Evolutionary conservation across 116 monocot species (phyloP), one percentile per base, ranked within the genome.

Genomic region (Phalaenopsis hybrid): DNA sequence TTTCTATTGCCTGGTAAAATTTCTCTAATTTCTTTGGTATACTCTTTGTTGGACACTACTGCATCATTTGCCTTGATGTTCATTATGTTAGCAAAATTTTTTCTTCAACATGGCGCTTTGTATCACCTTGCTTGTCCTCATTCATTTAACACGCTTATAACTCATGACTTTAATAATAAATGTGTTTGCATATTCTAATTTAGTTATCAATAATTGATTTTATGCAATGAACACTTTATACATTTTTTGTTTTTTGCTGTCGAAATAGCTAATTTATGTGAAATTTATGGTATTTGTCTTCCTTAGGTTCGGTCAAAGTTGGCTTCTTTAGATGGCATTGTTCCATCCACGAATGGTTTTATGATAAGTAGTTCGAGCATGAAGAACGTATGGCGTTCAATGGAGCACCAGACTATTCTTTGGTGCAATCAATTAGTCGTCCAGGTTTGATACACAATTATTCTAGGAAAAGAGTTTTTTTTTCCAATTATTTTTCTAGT

Each of bases 391-490:
- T 98, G 95, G 95, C 83, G 93, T 81, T 93, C 98, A 79, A 88
- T 93, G 90, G 98, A 95, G 57, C 98, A 98, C 81, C 98, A 98
- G 74, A 84, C 93, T 80, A 95, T 98, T 79, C 75, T 98, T 58
- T 98, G 98, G 98, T 98, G 98, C 80, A 98, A 98, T 85, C 98
- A 98, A 85, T 87, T 98, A 43, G 95, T 93, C 88, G 81, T 98
- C 85, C 95, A 98, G 93, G 98, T 95, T 86, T 52, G 21, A n/a
- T 31, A 51, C 51, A 44, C 13, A 16, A 13, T 49, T 51, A 28
- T 52, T 50, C 3, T 25, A 5, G 58, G 16, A 13, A 1, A 13
- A 28, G 76, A 13, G 79, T 5, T n/a, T 37, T 79, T 78, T 34
- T 31, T 33, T 65, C 18, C 28, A 50, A 49, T 73, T 63, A 2